Base-by-base conservation (phyloP, 2,329 filamentous ascomycete genomes). In the Didymella sp. region DNA sequence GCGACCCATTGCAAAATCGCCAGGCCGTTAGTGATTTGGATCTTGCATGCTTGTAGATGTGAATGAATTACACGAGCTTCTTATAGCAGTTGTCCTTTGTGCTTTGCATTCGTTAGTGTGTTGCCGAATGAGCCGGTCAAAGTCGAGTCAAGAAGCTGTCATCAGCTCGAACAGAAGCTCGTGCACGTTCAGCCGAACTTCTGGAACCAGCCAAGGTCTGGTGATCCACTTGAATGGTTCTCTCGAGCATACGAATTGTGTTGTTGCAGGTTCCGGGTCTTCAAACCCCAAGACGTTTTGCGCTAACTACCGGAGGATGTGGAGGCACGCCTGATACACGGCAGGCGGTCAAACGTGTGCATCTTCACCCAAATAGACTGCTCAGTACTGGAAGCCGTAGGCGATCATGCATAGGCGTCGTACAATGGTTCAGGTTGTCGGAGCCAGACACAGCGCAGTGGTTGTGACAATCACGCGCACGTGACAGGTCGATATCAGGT, bases 271-370 rank as follows among this genome's bases (percentile, higher is more conserved):
- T 60, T 35, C 30, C 57, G 35, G 22, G 50, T 57, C 41, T 43
- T 68, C 58, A 63, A 65, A 68, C 62, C 42, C 51, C 52, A 61
- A 54, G 51, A 51, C 56, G 59, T 65, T 68, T 66, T 64, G 51
- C 61, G 52, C 61, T 59, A 61, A 38, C 31, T 33, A 43, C 17
- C 22, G 43, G 17, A 28, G 31, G 53, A 24, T 11, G 28, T 45
- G 41, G 50, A 40, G 35, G 31, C 27, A 48, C n/a, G 15, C 44
- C 41, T 58, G 56, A 56, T 57, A 59, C 57, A 54, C 56, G 51
- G 51, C 51, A 51, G 58, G 33, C 45, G 48, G 58, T 60, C 53
- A 61, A 58, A 57, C 57, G 45, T 57, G 40, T 50, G 54, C 42
- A n/a, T 50, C 17, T 25, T 35, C 25, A 19, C 38, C 21, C n/a